Evolutionary conservation across 179 eudicot genomes (phyloP).

Genomic region (Beta corolliflora): DNA sequence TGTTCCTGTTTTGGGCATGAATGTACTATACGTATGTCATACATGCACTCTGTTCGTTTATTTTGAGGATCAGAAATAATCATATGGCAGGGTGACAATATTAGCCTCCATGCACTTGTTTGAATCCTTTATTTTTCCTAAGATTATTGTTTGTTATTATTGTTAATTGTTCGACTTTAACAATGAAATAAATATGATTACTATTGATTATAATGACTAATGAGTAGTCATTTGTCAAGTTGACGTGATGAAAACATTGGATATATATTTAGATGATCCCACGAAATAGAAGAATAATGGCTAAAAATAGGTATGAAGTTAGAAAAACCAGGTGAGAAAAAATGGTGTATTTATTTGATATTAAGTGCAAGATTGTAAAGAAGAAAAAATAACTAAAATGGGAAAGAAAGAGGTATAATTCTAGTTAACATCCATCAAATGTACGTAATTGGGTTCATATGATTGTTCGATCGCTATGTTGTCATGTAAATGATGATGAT

Average conservation of each 20-base stretch:
- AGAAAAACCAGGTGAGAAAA: neutral
- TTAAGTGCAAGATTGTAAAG: constrained; percentile 11
- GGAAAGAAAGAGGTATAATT: constrained; percentile 21
- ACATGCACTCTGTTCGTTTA: too few species aligned
- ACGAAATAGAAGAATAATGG: neutral
- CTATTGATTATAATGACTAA: neutral
- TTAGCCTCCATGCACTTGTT: neutral
- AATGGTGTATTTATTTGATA: too few species aligned
- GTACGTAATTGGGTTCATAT: constrained; percentile 2
- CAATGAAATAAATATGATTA: too few species aligned
- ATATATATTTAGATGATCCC: neutral
- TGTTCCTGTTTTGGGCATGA: too few species aligned
- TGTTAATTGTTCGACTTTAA: too few species aligned
- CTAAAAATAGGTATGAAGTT: neutral
- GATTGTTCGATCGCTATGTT: neutral
- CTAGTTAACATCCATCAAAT: constrained; percentile 7
- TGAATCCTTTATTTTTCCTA: neutral
- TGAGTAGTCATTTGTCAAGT: constrained; percentile 7
- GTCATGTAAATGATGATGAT: constrained; percentile 6
- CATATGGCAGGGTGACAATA: neutral
- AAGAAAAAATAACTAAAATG: constrained; percentile 16
- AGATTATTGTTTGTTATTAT: too few species aligned
- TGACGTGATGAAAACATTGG: neutral
- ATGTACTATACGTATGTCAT: too few species aligned
- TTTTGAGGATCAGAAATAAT: neutral